Evolutionary conservation across 352 stramenopile species (phyloP), one percentile per base, ranked within the genome.

Genomic region (Peronospora belbahrii): DNA sequence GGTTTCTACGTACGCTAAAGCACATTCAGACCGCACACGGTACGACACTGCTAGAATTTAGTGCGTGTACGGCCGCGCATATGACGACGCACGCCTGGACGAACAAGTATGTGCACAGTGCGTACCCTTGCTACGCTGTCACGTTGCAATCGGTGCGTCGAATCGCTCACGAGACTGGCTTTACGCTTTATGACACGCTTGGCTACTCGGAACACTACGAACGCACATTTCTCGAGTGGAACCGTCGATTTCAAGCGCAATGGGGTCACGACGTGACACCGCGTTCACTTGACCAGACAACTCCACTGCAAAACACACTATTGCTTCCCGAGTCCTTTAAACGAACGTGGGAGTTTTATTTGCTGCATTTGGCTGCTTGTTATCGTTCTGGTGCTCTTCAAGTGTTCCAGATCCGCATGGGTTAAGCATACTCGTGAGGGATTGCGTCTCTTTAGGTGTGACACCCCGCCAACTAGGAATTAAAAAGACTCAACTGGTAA

Each of bases 341-440:
- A 38, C 76, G 85, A 28, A 90, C 77, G 22, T 95, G 80, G 79
- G 80, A 94, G 52, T 94, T 94, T 52, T 94, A 95, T 46, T 45
- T 95, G 44, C 63, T 88, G 27, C 85, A 95, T 42, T 94, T 76
- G 6, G 83, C 84, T 19, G 83, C 81, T 18, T 90, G 79, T 55
- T 95, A 88, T 43, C 75, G 74, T 5, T 74, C 75, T 1, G 67
- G 75, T 14, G 71, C 75, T 25, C 67, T 89, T 20, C 75, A 88
- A 51, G 67, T 68, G 10, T 89, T 86, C 28, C 81, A 88, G 55
- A 53, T 89, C 14, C 57, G 58, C 23, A 70, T 85, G 46, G 62
- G 52, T 6, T 88, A 52, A 55, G 39, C 27, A 18, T 4, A 42
- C 4, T 33, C 22, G 6, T 36, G n/a, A n/a, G n/a, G n/a, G n/a